Evolutionary conservation across 2,329 filamentous ascomycete genomes (phyloP), one percentile per base, ranked within the genome.

Genomic region (Apiospora phragmitis): DNA sequence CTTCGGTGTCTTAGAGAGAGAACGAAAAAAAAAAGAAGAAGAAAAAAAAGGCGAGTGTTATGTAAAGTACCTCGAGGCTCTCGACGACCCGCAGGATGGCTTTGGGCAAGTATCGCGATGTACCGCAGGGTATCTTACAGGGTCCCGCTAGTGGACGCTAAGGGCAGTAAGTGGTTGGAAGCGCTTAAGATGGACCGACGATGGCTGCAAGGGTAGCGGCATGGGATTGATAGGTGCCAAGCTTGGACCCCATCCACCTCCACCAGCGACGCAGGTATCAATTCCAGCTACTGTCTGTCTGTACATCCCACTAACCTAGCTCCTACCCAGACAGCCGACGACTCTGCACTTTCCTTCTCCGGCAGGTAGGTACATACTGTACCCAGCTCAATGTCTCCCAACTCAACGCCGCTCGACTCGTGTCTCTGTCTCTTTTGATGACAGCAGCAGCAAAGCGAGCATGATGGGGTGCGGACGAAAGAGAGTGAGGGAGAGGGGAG

Each of bases 171-270:
- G 55, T 62, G 38, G 65, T 42, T 67, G 65, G 65, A 43, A 45
- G 65, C 65, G 65, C 65, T 67, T 45, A 45, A 67, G n/a, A 67
- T 43, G 65, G 65, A 45, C 65, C 65, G 65, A 35, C 65, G 65
- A 67, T 67, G 38, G 42, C 38, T 45, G 26, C 65, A 16, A 45
- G 65, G 55, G 65, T 29, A 45, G 42, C 65, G 65, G 45, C 65
- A 67, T 67, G 65, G 65, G 65, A 32, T 67, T 45, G 65, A 67
- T 42, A 67, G 65, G 65, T 67, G 65, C 65, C 65, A 67, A 67
- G 65, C 38, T 43, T 29, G n/a, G 65, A 67, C 65, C 65, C 65
- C 65, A 24, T 66, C 62, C 62, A 26, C 62, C 42, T 41, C 65
- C 55, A 62, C 55, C 55, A 18, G 18, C 55, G 29, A 62, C 55